Evolutionary conservation across 352 stramenopile genomes (phyloP).

Genomic region (Pythium apleroticum): DNA sequence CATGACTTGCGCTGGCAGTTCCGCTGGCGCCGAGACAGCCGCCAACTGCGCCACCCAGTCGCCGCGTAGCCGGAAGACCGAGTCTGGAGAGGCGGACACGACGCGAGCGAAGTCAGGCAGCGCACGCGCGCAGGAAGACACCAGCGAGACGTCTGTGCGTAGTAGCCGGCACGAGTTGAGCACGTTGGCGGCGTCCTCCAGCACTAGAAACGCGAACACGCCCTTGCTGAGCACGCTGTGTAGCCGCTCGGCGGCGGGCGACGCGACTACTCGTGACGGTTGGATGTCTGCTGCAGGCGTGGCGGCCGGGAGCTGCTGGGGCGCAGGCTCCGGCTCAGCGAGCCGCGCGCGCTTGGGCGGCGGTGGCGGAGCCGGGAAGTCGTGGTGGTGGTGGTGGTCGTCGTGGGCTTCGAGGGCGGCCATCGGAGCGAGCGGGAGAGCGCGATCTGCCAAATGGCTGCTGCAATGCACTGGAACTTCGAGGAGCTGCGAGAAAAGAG

Average conservation of each 20-base stretch:
- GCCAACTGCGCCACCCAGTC: constrained; percentile 2
- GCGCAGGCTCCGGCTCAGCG: not conserved
- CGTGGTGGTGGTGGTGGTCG: not conserved
- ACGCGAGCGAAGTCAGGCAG: constrained; percentile 16
- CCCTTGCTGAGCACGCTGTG: constrained; percentile 15
- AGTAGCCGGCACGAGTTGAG: constrained; percentile 16
- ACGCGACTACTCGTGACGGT: not conserved
- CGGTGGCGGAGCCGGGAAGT: not conserved
- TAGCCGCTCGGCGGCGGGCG: constrained; percentile 8
- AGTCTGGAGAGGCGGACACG: constrained; percentile 1
- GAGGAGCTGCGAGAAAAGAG: not conserved
- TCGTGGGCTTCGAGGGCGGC: constrained; percentile 6
- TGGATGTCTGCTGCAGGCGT: no score
- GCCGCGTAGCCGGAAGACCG: constrained; percentile 6
- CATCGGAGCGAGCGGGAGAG: not conserved
- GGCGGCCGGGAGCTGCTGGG: not conserved
- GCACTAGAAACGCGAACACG: constrained; percentile 18
- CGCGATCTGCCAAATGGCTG: not conserved
- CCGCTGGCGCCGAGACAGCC: not conserved
- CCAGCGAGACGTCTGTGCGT: constrained; percentile 7
- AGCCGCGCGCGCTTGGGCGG: constrained; percentile 19
- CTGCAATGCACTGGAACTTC: not conserved
- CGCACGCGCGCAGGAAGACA: not conserved
- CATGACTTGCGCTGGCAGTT: constrained; percentile 11
- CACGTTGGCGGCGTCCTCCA: constrained; percentile 14